Conservation (phyloP, 2,329 filamentous ascomycete genomes). For the Neonectria sp. region DNA sequence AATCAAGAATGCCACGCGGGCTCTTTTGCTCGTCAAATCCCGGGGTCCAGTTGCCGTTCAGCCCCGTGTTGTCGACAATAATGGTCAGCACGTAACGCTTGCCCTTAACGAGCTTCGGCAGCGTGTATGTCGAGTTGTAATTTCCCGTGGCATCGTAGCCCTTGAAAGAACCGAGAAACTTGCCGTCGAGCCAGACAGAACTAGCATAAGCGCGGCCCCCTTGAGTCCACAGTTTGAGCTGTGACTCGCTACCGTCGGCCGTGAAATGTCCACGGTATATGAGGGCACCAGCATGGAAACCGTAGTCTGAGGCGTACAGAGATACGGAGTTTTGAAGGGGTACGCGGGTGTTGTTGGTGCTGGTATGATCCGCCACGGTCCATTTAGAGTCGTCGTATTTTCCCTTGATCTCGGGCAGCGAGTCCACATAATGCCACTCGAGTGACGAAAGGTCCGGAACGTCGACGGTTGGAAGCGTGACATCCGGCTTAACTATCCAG, state of each 20-base stretch:
- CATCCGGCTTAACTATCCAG: conserved; percentile 64
- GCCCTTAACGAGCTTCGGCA: conserved; percentile 67
- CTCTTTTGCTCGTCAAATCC: conserved; percentile 74
- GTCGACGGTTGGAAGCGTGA: conserved; percentile 67
- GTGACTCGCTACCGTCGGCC: conserved; percentile 72
- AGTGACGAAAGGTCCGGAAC: conserved; percentile 70
- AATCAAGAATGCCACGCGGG: conserved; percentile 74
- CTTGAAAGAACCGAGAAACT: conserved; percentile 75
- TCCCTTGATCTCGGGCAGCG: conserved; percentile 76
- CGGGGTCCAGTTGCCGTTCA: conserved; percentile 76
- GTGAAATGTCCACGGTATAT: conserved; percentile 80
- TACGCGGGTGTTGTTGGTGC: conserved; percentile 72
- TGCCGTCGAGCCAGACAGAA: conserved; percentile 75
- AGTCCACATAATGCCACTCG: conserved; percentile 79
- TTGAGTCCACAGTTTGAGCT: conserved; percentile 71
- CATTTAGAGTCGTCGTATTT: conserved; percentile 80
- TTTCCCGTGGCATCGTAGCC: conserved; percentile 66
- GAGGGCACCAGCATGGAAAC: conserved; percentile 78
- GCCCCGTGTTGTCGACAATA: conserved; percentile 80
- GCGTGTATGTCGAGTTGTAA: conserved; percentile 69
- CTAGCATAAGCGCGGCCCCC: conserved; percentile 79
- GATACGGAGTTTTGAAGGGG: conserved; percentile 75
- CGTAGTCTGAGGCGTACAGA: conserved; percentile 81
- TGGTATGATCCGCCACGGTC: conserved; percentile 70
- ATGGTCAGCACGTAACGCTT: conserved; percentile 75